These are phyloP conservation scores for Pestalotiopsis sp. DNA, from an alignment of 2,329 filamentous ascomycete species.

Conservation along the genomic window DNA sequence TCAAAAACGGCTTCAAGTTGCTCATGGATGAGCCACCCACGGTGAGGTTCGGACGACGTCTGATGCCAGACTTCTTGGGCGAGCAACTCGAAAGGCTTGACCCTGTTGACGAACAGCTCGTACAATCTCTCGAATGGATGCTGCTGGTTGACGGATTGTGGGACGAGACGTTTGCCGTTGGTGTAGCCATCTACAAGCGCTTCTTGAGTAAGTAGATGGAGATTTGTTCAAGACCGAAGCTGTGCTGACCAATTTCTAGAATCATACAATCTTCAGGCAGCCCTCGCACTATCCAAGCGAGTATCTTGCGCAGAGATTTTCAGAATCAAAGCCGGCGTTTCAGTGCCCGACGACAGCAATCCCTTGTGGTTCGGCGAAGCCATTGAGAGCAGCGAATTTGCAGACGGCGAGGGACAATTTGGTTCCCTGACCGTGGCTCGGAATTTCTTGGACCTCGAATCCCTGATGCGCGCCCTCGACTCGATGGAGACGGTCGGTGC, in stretches of 20 bases:
- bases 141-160: slow-evolving; percentile 73
- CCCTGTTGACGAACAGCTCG: slow-evolving; percentile 69
- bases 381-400: slow-evolving; percentile 19
- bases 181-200: slow-evolving; percentile 76
- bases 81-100: slow-evolving; percentile 57
- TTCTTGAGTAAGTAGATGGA: slow-evolving; percentile 72
- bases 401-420: slow-evolving; percentile 38
- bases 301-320: slow-evolving; percentile 55
- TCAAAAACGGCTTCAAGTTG: slow-evolving; percentile 52
- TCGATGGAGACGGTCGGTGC: slow-evolving; percentile 68
- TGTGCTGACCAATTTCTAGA: slow-evolving; percentile 35
- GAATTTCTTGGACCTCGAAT: slow-evolving; percentile 70
- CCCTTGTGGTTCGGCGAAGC: slow-evolving; percentile 33
- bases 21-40: slow-evolving; percentile 52
- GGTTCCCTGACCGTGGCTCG: slow-evolving; percentile 55
- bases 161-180: slow-evolving; percentile 69
- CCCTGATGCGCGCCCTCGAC: slow-evolving; percentile 67
- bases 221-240: background rate
- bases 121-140: slow-evolving; percentile 85
- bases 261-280: slow-evolving; percentile 55
- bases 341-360: slow-evolving; percentile 35
- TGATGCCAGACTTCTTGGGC: slow-evolving; percentile 73
- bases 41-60: slow-evolving; percentile 62
- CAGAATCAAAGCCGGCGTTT: slow-evolving; percentile 34
- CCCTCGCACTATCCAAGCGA: slow-evolving; percentile 54